Base-by-base conservation (phyloP, 73 alveolate genomes). In the Paramecium sexaurelia region DNA sequence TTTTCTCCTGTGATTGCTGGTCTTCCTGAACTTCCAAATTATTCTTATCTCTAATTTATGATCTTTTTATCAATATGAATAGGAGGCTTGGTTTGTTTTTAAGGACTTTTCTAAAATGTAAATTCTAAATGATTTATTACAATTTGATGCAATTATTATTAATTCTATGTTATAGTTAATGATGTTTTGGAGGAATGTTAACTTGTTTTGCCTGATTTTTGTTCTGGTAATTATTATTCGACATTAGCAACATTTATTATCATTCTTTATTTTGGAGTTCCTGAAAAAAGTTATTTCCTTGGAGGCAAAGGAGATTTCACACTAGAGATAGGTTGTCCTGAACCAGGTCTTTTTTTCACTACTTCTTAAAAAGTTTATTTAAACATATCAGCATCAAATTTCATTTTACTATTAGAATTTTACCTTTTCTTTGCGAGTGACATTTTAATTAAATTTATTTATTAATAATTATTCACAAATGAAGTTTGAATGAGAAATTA, bases 251-350 rank as follows among this genome's bases (percentile, higher is more conserved):
- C 67, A 51, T 51, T 17, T 26, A 51, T 51, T 51, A 51, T 51
- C 29, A 51, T 17, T 51, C 67, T 51, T 51, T 51, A 51, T 51
- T 51, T 51, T 51, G 15, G 8, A 37, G 33, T 78, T 3, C 75
- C 68, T 13, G 90, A 78, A 45, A 37, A 45, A 2, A 78, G 41
- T 24, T 45, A 47, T 24, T 78, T 78, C 22, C 90, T 78, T 0
- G 90, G 75, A 40, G 90, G 90, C 41, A 78, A 33, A 11, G 90
- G 90, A 3, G 90, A 78, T 33, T 45, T 40, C 7, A 78, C 29
- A 0, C 29, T 39, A 9, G 90, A 40, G 3, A 78, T 22, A 6
- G 90, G 90, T 33, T 78, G 55, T 22, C 90, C 90, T 4, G 90
- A 78, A 3, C 90, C 90, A 37, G 90, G 90, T 45, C 90, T 39